Evolutionary conservation across 140 eudicot genomes (phyloP).

Genomic region (Bidens hawaiensis): DNA sequence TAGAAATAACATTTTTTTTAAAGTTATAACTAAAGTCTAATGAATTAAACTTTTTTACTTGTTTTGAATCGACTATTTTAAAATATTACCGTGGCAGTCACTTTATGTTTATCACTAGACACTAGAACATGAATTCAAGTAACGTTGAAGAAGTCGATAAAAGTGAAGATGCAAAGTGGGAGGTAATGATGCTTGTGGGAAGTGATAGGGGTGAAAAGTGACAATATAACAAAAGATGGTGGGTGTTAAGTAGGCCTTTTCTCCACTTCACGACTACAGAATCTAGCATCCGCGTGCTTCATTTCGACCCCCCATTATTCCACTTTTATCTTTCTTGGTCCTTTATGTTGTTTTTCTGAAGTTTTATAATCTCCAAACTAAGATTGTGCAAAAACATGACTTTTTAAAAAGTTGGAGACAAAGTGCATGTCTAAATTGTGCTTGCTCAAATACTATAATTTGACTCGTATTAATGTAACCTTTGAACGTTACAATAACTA

Average conservation of each 20-base stretch:
- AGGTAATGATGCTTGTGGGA: slow-evolving; percentile 18
- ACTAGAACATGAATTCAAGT: not conserved
- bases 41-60: too few species aligned
- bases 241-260: slow-evolving; percentile 33
- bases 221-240: slow-evolving; percentile 21
- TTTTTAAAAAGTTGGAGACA: slow-evolving; percentile 5
- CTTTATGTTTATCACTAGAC: slow-evolving; percentile 1
- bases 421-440: not conserved
- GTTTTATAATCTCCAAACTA: slow-evolving; percentile 11
- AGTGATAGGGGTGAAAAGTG: slow-evolving; percentile 24
- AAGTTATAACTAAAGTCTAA: too few species aligned
- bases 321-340: slow-evolving; percentile 29
- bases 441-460: not conserved
- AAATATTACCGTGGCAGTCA: too few species aligned
- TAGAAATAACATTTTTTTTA: too few species aligned
- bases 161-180: slow-evolving; percentile 4
- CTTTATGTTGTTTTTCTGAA: slow-evolving; percentile 22
- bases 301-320: slow-evolving; percentile 44
- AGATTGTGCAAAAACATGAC: slow-evolving; percentile 25
- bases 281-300: slow-evolving; percentile 44
- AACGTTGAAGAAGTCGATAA: slow-evolving; percentile 15
- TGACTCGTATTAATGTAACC: not conserved
- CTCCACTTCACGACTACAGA: too few species aligned
- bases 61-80: too few species aligned
- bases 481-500: not conserved